Base-by-base conservation (phyloP, 1,139 yeast species). In the Taphrina sp. region DNA sequence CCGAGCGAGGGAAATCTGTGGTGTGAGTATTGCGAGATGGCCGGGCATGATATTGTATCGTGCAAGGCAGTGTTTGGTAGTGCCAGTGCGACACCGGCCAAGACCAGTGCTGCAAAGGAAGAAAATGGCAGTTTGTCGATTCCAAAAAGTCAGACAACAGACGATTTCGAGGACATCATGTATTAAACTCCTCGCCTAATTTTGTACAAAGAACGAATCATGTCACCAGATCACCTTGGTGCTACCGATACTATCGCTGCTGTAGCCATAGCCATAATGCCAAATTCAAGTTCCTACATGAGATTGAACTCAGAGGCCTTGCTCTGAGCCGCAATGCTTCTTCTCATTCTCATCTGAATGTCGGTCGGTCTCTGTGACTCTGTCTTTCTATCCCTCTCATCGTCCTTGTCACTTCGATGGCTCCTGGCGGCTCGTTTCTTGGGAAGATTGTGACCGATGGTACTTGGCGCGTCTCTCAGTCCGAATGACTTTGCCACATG, bases 401-500 rank as follows among this genome's bases (percentile, higher is more conserved):
- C 47, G 38, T 43, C 29, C 8, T 16, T 10, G 5, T n/a, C 14
- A n/a, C n/a, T n/a, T n/a, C n/a, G n/a, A 12, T 26, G 31, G 12
- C 7, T 12, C 12, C 31, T 7, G 3, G 28, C 47, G 45, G 3
- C 45, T 7, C 22, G 29, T 38, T 31, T 43, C 19, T 43, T 43
- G 17, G 47, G 47, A 26, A 43, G 12, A 20, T 29, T 43, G 14
- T 43, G 24, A 17, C 37, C 37, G 17, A 85, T 74, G 61, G 79
- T 79, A 72, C 88, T 89, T 16, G 98, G 98, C 2, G 95, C 84
- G 65, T 92, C 97, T 71, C 99, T 81, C 55, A 92, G 74, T 1
- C 95, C 99, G 70, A 94, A 94, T 62, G 94, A 79, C 69, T 92
- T 92, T 19, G 97, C 97, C 64, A 94, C 74, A 73, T 92, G 98